These are phyloP conservation scores for Berberis thunbergii DNA, from an alignment of 164 flowering plant species.

Conservation along the genomic window DNA sequence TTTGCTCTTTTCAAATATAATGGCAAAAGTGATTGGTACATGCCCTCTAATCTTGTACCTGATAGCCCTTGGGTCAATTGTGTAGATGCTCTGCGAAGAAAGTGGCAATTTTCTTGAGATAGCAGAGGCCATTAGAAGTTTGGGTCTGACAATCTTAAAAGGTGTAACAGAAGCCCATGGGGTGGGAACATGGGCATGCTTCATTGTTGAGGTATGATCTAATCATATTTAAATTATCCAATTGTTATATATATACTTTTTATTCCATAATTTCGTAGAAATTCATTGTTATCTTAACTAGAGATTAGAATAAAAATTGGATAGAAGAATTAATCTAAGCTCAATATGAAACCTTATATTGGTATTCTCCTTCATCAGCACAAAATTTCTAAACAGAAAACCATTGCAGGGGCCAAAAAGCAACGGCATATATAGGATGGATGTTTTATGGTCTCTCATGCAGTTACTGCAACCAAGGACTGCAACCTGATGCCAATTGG, in stretches of 20 bases:
- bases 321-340: too few species aligned
- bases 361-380: neutral
- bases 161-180: slow-evolving; percentile 2
- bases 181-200: neutral
- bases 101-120: slow-evolving; percentile 1
- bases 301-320: too few species aligned
- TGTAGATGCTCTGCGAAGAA: slow-evolving; percentile 1
- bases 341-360: neutral
- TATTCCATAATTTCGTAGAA: neutral
- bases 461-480: slow-evolving; percentile 54
- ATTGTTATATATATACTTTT: neutral
- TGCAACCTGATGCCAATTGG: slow-evolving; percentile 9
- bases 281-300: neutral
- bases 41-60: neutral
- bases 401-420: slow-evolving; percentile 51
- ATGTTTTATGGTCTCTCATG: slow-evolving; percentile 70
- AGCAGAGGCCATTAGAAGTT: slow-evolving; percentile 2
- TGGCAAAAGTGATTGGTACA: neutral
- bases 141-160: slow-evolving; percentile 1
- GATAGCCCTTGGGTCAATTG: neutral
- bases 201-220: slow-evolving; percentile 6
- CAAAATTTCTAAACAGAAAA: slow-evolving; percentile 1
- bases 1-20: slow-evolving; percentile 10
- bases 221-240: too few species aligned
- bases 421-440: slow-evolving; percentile 67